Base-by-base conservation (phyloP, 169 alveolate genomes). In the Cryptosporidium parvum region DNA sequence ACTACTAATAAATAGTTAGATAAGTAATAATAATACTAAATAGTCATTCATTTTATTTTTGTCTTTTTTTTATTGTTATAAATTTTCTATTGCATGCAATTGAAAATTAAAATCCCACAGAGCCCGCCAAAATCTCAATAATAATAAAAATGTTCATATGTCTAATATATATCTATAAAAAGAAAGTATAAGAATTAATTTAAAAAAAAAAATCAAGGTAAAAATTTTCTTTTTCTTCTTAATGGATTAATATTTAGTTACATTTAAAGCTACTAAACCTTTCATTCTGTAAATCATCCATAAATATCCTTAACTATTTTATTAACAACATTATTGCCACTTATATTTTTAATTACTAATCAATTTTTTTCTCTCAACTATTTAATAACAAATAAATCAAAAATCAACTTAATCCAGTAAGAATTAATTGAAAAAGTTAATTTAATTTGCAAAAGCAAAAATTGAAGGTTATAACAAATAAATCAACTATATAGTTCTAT, bases 1-100 rank as follows among this genome's bases (percentile, higher is more conserved):
- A 53, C 84, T 85, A 33, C 69, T 86, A 33, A 70, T 80, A 21
- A 92, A 86, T 61, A 52, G 70, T 18, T 85, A 56, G 18, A 48
- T 14, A 14, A 48, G 18, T 1, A 44, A 44, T 3, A 48, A 48
- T 48, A 14, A 59, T 52, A 23, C 6, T 37, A 16, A 31, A 16
- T 56, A 53, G 3, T 33, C 56, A 45, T 45, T 16, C 3, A 3
- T 73, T 6, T 31, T 8, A 26, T 31, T 35, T 31, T 12, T 0
- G 12, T 56, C 10, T 53, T 56, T 6, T 3, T 26, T 58, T 73
- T 31, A 21, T 29, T 42, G 48, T 14, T 42, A n/a, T 10, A 16
- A 23, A 14, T 26, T 51, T 48, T 2, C 21, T 2, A 42, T 69
- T 69, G 61, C 80, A 69, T 69, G 80, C 56, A 65, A 12, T 29